phyloP scores from a whole-genome alignment of 352 stramenopile species.

The Ochromonadaceae sp. region DNA sequence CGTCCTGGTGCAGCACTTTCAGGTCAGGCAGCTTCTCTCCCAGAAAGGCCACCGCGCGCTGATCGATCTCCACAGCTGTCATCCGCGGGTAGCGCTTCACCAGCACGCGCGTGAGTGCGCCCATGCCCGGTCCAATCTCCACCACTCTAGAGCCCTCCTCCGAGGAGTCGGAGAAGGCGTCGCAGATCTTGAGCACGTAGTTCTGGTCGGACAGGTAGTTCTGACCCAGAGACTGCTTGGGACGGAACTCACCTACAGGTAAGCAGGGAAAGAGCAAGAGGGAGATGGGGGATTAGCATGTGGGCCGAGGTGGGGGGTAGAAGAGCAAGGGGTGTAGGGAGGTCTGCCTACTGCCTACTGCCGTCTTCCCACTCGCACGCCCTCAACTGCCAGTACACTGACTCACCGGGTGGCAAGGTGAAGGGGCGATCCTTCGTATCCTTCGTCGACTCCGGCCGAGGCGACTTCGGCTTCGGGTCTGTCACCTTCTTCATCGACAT shows the following conservation, averaged over 20 bases:
- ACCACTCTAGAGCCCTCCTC: constrained; percentile 34
- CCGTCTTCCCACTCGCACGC: too few relatives aligned
- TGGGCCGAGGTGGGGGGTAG: too few relatives aligned
- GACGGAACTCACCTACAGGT: constrained; percentile 32
- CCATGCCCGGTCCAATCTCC: constrained; percentile 56
- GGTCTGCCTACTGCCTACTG: too few relatives aligned
- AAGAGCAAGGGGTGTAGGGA: too few relatives aligned
- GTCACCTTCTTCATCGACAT: too few relatives aligned
- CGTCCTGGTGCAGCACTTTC: constrained; percentile 45
- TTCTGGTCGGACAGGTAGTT: constrained; percentile 67
- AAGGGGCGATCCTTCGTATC: too few relatives aligned
- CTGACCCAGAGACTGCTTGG: constrained; percentile 66
- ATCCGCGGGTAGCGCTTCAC: constrained; percentile 39
- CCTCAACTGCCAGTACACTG: too few relatives aligned
- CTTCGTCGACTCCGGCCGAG: too few relatives aligned
- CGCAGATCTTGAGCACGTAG: constrained; percentile 59
- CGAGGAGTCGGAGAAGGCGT: constrained; percentile 36
- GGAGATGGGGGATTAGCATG: too few relatives aligned
- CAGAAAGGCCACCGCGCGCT: constrained; percentile 47
- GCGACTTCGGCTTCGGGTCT: too few relatives aligned
- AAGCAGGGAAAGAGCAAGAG: too few relatives aligned
- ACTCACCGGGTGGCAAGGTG: too few relatives aligned
- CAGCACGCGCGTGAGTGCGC: constrained; percentile 53
- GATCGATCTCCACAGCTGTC: constrained; percentile 65
- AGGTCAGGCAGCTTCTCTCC: constrained; percentile 32